Evolutionary conservation across 805 yeast species (phyloP).

Genomic region (Candida qinlingensis): DNA sequence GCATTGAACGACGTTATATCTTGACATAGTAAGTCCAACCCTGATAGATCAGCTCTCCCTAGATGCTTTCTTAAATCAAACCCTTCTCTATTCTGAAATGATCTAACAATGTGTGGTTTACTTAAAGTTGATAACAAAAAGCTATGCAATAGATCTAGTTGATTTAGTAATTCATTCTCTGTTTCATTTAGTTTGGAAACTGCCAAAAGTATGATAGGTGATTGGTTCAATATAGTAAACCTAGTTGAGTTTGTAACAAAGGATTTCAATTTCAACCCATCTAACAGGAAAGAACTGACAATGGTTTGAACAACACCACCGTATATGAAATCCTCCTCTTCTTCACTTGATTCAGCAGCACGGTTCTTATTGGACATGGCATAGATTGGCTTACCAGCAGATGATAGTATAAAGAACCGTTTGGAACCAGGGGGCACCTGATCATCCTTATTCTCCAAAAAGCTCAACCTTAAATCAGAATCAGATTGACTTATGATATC

Average conservation of each 20-base stretch:
- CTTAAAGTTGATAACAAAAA: slow-evolving; percentile 79
- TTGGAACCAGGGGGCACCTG: slow-evolving; percentile 29
- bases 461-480: slow-evolving; percentile 11
- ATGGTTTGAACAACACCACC: slow-evolving; percentile 81
- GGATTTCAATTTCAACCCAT: slow-evolving; percentile 34
- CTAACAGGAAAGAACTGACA: slow-evolving; percentile 57
- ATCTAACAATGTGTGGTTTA: slow-evolving; percentile 66
- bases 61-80: slow-evolving; percentile 75
- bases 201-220: slow-evolving; percentile 73
- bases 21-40: slow-evolving; percentile 58
- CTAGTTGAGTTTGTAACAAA: slow-evolving; percentile 42
- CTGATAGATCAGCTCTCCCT: slow-evolving; percentile 68
- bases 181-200: slow-evolving; percentile 54
- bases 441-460: slow-evolving; percentile 12
- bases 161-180: slow-evolving; percentile 47
- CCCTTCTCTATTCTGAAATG: slow-evolving; percentile 66
- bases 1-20: slow-evolving; percentile 51
- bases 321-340: slow-evolving; percentile 54
- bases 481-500: slow-evolving; percentile 23
- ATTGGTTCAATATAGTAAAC: slow-evolving; percentile 55
- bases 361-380: slow-evolving; percentile 35
- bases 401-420: slow-evolving; percentile 73
- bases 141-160: slow-evolving; percentile 67
- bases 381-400: slow-evolving; percentile 87
- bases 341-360: background rate